Base-by-base conservation (phyloP, 2,329 filamentous ascomycete species). In the Claviceps purpurea region DNA sequence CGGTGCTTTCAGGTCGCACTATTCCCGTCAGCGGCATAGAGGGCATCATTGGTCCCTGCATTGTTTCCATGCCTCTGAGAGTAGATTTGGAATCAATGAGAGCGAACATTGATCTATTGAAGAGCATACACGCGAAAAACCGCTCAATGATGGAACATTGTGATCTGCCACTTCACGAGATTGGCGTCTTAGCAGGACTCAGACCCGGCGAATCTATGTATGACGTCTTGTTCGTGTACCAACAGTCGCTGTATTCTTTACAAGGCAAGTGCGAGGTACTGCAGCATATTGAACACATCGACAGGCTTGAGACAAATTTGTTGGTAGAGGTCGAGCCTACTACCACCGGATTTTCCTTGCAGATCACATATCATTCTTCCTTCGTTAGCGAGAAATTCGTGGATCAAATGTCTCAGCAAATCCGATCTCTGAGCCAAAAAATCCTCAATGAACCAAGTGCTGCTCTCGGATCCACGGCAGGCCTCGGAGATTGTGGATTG, bases 181-280 rank as follows among this genome's bases (percentile, higher is more conserved):
- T 95, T 57, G 84, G 81, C 60, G 79, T 77, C 57, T 66, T 76
- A 1, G 77, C 75, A 3, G 76, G 74, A 0, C 55, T 84, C 1
- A 68, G 73, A 30, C 72, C 79, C 0, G 71, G 75, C 1, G 73
- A 79, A 41, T 67, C 68, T 1, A 66, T 95, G 0, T 95, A 91
- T 58, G 87, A 95, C 58, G 76, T 83, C 0, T 70, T 95, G 0
- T 84, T 95, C 59, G 82, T 90, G 0, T 96, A 90, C 73, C 90
- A 96, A 59, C 84, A 95, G 61, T 85, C 83, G 0, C 70, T 85
- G 1, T 56, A 58, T 2, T 62, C 61, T 67, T 70, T 61, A 69
- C 59, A 58, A 60, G 56, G 26, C 49, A 50, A 43, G 18, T 56
- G 34, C 1, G 58, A 65, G 3, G 39, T 63, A 2, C 70, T 91